Evolutionary conservation across 306 rosid species (phyloP).

Genomic region (Rosa lucieae): DNA sequence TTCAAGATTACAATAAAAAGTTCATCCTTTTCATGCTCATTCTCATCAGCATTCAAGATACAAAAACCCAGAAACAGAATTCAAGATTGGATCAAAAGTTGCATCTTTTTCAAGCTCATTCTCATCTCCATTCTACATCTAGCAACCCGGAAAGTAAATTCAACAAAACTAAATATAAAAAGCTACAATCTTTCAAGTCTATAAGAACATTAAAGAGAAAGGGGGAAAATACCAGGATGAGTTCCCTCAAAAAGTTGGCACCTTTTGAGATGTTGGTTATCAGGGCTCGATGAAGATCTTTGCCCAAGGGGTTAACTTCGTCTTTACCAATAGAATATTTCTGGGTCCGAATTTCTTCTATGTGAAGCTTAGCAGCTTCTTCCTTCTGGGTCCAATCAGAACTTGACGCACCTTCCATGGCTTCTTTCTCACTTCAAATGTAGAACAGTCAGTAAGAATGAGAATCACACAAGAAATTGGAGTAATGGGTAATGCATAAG

Average conservation of each 20-base stretch:
- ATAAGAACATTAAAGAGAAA: background rate
- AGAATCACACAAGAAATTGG: too few species aligned
- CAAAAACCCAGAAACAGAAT: too few species aligned
- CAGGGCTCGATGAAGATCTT: conserved; percentile 13
- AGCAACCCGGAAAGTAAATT: background rate
- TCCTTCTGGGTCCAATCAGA: background rate
- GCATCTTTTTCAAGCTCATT: too few species aligned
- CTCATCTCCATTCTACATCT: too few species aligned
- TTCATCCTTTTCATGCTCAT: too few species aligned
- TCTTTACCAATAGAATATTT: conserved; percentile 16
- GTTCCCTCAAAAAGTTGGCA: conserved; percentile 22
- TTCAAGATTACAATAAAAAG: too few species aligned
- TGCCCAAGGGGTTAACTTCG: background rate
- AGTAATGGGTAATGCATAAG: too few species aligned
- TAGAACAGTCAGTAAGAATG: too few species aligned
- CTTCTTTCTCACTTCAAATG: too few species aligned
- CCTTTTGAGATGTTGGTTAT: conserved; percentile 11
- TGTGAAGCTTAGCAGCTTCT: background rate
- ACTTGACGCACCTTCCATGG: background rate
- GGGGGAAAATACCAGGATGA: background rate
- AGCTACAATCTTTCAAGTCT: background rate
- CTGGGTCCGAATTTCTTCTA: conserved; percentile 8
- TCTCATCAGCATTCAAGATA: too few species aligned
- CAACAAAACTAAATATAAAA: too few species aligned
- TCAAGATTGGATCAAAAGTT: too few species aligned